Base-by-base conservation (phyloP, 2,329 filamentous ascomycete species). In the Penicillium sp. region DNA sequence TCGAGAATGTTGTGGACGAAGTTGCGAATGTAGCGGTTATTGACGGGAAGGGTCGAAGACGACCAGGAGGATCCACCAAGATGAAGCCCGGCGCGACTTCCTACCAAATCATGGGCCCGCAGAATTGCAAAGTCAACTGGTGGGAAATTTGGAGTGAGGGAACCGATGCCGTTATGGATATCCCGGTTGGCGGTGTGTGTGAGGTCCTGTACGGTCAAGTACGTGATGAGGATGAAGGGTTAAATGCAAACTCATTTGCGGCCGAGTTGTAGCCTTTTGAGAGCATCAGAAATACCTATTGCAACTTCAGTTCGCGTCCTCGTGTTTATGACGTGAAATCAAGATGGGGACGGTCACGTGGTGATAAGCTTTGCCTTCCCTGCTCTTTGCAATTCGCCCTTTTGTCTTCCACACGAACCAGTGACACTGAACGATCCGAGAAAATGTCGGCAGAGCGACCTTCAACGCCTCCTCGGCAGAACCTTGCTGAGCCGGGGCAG, bases 101-200 rank as follows among this genome's bases (percentile, higher is more conserved):
- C 1, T 71, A 65, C 29, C 69, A 72, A 44, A 69, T 70, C 25
- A 71, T 72, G 68, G 69, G 68, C 1, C 61, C 67, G n/a, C 68
- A 71, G 49, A 71, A 70, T 55, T 62, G 69, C 53, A 61, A 68
- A 60, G 70, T 81, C 56, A 81, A 89, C 64, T 97, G 93, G 92
- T 84, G 79, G 63, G 80, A 78, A 50, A 78, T 95, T 15, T 98
- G 93, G 93, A 90, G 84, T 63, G 84, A 88, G 61, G 90, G 93
- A 15, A 98, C 93, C 0, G 93, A 98, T 76, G 93, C 90, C 1
- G 93, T 97, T 6, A 88, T 98, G 88, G 93, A 98, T 73, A 86
- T 98, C 42, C 93, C 93, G 6, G 81, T 97, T 57, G 91, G 90
- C 8, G 93, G 92, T 0, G 92, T 97, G 1, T 97, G 92, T 66